Conservation (phyloP, 805 yeast genomes). For the Groenewaldozyma salmanticensis region DNA sequence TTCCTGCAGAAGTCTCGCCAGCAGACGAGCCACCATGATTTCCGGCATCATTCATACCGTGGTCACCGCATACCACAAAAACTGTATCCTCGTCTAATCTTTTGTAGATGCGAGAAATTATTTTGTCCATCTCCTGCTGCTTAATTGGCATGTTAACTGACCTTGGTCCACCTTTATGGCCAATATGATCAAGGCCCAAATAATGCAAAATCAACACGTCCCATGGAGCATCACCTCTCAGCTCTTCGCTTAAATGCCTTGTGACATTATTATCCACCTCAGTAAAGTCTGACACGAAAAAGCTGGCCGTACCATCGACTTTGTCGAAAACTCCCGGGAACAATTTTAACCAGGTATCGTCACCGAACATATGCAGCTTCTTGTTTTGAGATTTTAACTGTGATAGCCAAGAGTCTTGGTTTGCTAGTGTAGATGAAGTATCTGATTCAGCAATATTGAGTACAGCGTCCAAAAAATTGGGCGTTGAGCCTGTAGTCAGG, state of each 20-base stretch:
- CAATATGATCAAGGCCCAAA: conserved; percentile 92
- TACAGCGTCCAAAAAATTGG: conserved; percentile 89
- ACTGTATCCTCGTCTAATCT: conserved; percentile 41
- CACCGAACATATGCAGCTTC: conserved; percentile 80
- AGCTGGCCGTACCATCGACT: conserved; percentile 83
- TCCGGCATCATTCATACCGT: conserved; percentile 93
- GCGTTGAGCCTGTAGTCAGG: conserved; percentile 88
- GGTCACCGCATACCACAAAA: conserved; percentile 79
- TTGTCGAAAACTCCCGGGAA: conserved; percentile 62
- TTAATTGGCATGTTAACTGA: conserved; percentile 74
- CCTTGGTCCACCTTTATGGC: conserved; percentile 90
- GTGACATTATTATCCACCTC: conserved; percentile 93
- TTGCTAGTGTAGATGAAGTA: conserved; percentile 53
- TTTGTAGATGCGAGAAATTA: conserved; percentile 46
- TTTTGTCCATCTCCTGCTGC: conserved; percentile 75
- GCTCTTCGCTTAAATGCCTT: conserved; percentile 60
- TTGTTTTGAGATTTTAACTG: conserved; percentile 43
- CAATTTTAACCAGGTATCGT: conserved; percentile 93
- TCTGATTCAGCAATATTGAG: conserved; percentile 89
- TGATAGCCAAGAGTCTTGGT: conserved; percentile 79
- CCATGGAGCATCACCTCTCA: conserved; percentile 44
- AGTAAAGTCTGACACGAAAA: conserved; percentile 89
- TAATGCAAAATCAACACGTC: conserved; percentile 84
- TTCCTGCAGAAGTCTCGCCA: conserved; percentile 86
- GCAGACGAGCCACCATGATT: conserved; percentile 94